Evolutionary conservation across 129 eudicot genomes (phyloP), one percentile per base, ranked within the genome.

Genomic region (Flaveria bidentis): DNA sequence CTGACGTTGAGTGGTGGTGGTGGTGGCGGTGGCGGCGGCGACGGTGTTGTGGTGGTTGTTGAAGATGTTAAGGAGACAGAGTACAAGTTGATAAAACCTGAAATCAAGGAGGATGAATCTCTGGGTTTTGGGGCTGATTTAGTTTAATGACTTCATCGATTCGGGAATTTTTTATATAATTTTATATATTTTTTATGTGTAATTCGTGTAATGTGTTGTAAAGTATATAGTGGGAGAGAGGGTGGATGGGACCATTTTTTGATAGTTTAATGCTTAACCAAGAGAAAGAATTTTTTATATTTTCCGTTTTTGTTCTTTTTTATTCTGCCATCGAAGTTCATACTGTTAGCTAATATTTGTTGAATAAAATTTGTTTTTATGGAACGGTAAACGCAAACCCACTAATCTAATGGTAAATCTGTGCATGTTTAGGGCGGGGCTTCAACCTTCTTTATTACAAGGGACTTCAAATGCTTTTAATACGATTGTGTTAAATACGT

Each of bases 51-150:
- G 23, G 80, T 9, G 11, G 80, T 77, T 5, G 14, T 25, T 1
- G 67, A 23, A 62, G 67, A 62, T 22, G 45, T 51, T 65, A 83
- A 84, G 78, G 87, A 84, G 62, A 72, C 81, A 67, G 75, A 66
- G 61, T 56, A 80, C 36, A 77, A 80, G 78, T 75, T 80, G 10
- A 64, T 70, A 49, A 78, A 74, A 79, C 76, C 83, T 50, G 85
- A 86, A 74, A 84, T 80, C 74, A 84, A 84, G 82, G 80, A 67
- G 52, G 75, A 62, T 68, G 74, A 84, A 82, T 82, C 76, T 80
- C 52, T 88, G 70, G 82, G 82, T 80, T 84, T 74, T 70, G 78
- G 81, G 78, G 75, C 42, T 79, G 41, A 76, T 73, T 77, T 76
- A 78, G 83, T 82, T 53, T 83, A 83, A 51, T 78, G 69, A 73